Evolutionary conservation across 2,329 filamentous ascomycete species (phyloP).

Genomic region (Calycina herbarum): DNA sequence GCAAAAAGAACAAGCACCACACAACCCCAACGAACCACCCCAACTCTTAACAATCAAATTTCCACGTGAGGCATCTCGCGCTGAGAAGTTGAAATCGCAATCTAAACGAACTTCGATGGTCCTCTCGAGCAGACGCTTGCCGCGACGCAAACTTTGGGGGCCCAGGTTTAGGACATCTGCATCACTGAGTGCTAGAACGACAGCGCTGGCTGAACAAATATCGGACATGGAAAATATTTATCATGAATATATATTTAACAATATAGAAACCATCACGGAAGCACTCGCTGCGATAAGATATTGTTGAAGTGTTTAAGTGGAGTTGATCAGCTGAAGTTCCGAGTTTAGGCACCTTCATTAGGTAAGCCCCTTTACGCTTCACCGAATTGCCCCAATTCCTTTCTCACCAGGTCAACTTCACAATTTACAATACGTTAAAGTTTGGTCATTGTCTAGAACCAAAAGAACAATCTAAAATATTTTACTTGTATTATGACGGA

Average conservation of each 20-base stretch:
- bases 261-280: not conserved
- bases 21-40: not conserved
- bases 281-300: not conserved
- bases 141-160: not conserved
- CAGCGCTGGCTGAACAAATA: slow-evolving; percentile 9
- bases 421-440: no score
- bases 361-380: no score
- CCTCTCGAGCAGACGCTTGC: slow-evolving; percentile 7
- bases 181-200: slow-evolving; percentile 4
- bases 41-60: not conserved
- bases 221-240: slow-evolving; percentile 4
- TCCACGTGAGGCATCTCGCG: not conserved
- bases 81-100: slow-evolving; percentile 4
- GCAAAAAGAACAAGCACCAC: slow-evolving; percentile 12
- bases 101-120: not conserved
- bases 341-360: no score
- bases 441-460: no score
- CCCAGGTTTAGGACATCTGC: not conserved
- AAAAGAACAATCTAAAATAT: no score
- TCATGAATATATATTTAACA: not conserved
- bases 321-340: not conserved
- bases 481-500: no score
- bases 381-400: no score
- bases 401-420: no score
- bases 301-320: not conserved